Base-by-base conservation (phyloP, 345 rosid genomes). In the Bruguiera parviflora region DNA sequence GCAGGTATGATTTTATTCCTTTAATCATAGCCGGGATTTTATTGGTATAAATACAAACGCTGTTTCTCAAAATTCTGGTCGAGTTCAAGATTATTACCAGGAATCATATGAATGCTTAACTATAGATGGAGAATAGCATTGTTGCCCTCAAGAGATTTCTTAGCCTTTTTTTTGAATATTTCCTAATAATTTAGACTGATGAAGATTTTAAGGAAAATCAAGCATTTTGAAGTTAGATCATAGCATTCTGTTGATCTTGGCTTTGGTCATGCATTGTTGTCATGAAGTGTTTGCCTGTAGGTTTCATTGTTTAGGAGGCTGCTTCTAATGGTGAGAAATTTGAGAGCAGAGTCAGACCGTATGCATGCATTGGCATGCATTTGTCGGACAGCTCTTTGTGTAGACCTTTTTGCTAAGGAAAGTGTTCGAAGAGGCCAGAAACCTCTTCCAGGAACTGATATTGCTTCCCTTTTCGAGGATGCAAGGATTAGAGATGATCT, bases 361-460 rank as follows among this genome's bases (percentile, higher is more conserved):
- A 94, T 94, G 99, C 92, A 94, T 80, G 99, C 99, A 32, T 78
- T 94, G 78, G 97, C 99, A 53, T 91, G 99, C 79, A 89, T 94
- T 70, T 94, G 99, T 64, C 89, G 97, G 67, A 94, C 99, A 52
- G 97, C 99, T 73, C 96, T 94, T 27, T 94, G 99, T 75, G 99
- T 92, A 69, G 97, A 91, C 81, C 96, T 94, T 68, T 94, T 94
- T 72, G 93, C 99, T 8, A 88, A 93, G 78, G 97, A 94, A 82
- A 94, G 97, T 64, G 89, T 92, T 52, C 80, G 97, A 79, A 88
- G 99, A 83, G 97, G 97, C 72, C 97, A 94, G 87, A 94, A 94
- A 73, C 99, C 99, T 72, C 85, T 94, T 27, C 85, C 92, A 35
- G 97, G 99, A 77, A 94, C 99, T 47, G 97, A 89, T 75, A 89